Percentiles rank a stretch among this genome's conserved stretches.
These are phyloP conservation scores for Ammopiptanthus mongolicus DNA, from an alignment of 306 rosid genomes.

Conservation along the genomic window DNA sequence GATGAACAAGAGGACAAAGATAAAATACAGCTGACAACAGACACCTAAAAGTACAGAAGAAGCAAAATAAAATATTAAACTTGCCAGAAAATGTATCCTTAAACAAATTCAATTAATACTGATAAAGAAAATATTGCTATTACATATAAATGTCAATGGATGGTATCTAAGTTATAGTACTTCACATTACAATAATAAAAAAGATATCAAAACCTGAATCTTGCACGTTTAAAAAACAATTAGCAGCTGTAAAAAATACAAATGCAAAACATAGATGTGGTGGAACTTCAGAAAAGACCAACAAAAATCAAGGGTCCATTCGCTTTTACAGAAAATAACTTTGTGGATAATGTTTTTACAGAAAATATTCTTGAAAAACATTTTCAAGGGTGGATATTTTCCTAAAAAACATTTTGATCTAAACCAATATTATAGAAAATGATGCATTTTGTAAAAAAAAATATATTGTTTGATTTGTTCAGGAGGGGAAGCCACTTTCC, in stretches of 20 bases:
- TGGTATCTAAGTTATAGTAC: background rate
- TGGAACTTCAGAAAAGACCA: background rate
- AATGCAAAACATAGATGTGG: background rate
- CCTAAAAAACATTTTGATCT: background rate
- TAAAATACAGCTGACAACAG: constrained; percentile 72
- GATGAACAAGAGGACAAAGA: constrained; percentile 68
- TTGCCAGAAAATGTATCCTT: background rate
- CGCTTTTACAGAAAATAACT: background rate
- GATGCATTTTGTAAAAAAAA: background rate
- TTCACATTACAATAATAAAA: background rate
- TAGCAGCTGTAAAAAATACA: background rate
- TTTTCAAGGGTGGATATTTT: background rate
- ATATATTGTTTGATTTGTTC: background rate
- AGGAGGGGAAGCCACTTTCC: background rate
- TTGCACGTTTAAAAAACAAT: background rate
- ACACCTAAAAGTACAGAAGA: constrained; percentile 50
- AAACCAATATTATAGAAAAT: background rate
- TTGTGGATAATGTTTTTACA: background rate
- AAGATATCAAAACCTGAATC: background rate
- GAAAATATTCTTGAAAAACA: background rate
- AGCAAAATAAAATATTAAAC: background rate
- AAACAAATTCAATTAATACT: background rate
- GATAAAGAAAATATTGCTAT: background rate
- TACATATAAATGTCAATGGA: background rate
- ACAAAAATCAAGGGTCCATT: background rate